These are phyloP conservation scores for Elsinoe fawcettii DNA, from an alignment of 2,329 filamentous ascomycete species.

Conservation along the genomic window DNA sequence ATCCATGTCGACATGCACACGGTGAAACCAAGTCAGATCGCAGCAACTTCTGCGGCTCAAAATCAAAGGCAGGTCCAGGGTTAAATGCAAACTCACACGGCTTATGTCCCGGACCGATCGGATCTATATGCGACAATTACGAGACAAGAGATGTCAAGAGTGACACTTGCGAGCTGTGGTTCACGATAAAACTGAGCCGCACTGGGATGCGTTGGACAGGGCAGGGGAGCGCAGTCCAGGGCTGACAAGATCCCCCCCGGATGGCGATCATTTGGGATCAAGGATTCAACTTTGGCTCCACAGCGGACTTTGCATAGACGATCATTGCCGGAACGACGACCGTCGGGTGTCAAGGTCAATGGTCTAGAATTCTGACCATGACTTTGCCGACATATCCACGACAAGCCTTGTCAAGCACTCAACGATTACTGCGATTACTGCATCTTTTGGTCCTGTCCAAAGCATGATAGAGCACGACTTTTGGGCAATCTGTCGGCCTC, in stretches of 20 bases:
- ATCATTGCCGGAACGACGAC: conserved; percentile 3
- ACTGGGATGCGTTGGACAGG: not conserved
- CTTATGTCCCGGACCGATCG: not conserved
- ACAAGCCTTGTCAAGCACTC: not conserved
- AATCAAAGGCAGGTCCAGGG: not conserved
- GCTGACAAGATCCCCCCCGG: not conserved
- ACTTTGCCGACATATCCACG: conserved; percentile 7
- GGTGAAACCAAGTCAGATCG: too few relatives aligned
- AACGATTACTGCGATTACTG: not conserved
- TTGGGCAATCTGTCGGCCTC: not conserved
- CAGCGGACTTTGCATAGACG: not conserved
- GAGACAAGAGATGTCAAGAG: not conserved
- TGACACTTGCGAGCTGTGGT: not conserved
- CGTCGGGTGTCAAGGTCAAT: not conserved
- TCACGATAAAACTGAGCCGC: not conserved
- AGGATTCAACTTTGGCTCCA: conserved; percentile 1
- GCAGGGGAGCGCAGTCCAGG: not conserved
- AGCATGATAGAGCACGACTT: not conserved
- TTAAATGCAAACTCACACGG: not conserved
- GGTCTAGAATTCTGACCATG: not conserved
- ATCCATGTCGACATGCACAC: too few relatives aligned
- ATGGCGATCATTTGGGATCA: not conserved
- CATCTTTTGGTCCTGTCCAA: not conserved
- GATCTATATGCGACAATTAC: not conserved
- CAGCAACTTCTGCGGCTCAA: not conserved